Percentiles rank a stretch among this genome's conserved stretches.
phyloP scores from a whole-genome alignment of 805 yeast species.

The Pichia sporocuriosa region DNA sequence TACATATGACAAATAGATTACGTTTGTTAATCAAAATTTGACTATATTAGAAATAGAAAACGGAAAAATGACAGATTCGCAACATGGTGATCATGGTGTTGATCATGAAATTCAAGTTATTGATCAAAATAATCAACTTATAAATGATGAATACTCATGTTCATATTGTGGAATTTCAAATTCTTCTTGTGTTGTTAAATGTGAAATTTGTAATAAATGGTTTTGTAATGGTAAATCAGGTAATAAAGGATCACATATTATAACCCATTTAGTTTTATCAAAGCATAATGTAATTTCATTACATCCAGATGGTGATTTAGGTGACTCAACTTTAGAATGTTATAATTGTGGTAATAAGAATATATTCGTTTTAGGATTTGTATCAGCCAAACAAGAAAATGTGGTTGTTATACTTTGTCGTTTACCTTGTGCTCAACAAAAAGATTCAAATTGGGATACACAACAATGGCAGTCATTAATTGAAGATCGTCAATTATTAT shows the following conservation, averaged over 20 bases:
- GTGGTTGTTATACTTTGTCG: conserved; percentile 85
- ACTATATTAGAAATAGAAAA: too few species aligned
- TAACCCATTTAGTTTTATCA: conserved; percentile 76
- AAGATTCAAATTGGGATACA: conserved; percentile 80
- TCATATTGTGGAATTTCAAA: conserved; percentile 70
- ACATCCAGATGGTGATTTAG: conserved; percentile 75
- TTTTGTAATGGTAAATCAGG: conserved; percentile 72
- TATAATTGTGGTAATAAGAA: conserved; percentile 83
- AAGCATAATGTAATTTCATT: conserved; percentile 68
- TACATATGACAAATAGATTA: too few species aligned
- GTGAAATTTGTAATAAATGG: conserved; percentile 77
- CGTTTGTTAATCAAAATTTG: too few species aligned
- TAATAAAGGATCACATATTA: conserved; percentile 60
- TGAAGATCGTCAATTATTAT: conserved; percentile 66
- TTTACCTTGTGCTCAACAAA: conserved; percentile 75
- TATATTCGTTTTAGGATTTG: conserved; percentile 77
- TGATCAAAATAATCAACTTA: background rate
- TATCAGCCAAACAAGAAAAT: conserved; percentile 78
- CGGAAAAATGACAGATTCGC: too few species aligned
- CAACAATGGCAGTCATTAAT: conserved; percentile 82
- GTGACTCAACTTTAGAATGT: conserved; percentile 84
- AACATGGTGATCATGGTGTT: background rate
- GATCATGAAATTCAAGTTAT: background rate
- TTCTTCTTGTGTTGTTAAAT: conserved; percentile 62
- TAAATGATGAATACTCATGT: conserved; percentile 34